Evolutionary conservation across 2,329 filamentous ascomycete genomes (phyloP).

Genomic region (Blastomyces gilchristii): DNA sequence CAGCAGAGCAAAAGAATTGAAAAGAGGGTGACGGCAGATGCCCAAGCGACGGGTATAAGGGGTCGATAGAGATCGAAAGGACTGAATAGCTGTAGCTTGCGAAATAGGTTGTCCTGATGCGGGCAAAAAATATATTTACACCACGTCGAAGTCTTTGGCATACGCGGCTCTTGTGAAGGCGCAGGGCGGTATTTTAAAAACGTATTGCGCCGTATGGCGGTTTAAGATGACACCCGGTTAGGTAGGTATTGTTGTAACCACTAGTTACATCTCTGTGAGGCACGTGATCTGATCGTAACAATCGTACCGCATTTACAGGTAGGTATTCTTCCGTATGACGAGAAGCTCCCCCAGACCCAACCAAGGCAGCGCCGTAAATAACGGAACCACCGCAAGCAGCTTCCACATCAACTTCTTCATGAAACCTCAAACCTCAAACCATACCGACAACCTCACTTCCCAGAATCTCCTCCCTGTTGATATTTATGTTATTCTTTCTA

Average conservation of each 20-base stretch:
- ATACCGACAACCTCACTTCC: not conserved
- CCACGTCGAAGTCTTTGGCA: not conserved
- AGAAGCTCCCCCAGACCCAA: not conserved
- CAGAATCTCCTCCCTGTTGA: not conserved
- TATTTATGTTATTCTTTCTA: not conserved
- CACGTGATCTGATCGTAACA: not conserved
- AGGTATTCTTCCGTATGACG: not conserved
- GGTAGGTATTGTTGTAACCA: not conserved
- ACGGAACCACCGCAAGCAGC: not conserved
- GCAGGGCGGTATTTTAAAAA: not conserved
- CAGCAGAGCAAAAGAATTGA: not conserved
- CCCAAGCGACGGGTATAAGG: not conserved
- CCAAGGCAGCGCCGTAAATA: conserved; percentile 2
- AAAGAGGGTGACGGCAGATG: not conserved
- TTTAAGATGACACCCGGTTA: not conserved
- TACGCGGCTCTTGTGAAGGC: not conserved
- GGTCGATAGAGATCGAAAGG: not conserved
- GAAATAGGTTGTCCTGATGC: not conserved
- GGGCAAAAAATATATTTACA: not conserved
- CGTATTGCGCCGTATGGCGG: not conserved
- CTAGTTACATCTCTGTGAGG: not conserved
- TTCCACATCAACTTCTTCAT: conserved; percentile 2
- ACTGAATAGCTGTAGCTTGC: not conserved
- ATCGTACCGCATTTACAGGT: not conserved
- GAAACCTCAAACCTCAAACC: not conserved